Base-by-base conservation (phyloP, 2,329 filamentous ascomycete genomes). In the Hypoxylon sp. region DNA sequence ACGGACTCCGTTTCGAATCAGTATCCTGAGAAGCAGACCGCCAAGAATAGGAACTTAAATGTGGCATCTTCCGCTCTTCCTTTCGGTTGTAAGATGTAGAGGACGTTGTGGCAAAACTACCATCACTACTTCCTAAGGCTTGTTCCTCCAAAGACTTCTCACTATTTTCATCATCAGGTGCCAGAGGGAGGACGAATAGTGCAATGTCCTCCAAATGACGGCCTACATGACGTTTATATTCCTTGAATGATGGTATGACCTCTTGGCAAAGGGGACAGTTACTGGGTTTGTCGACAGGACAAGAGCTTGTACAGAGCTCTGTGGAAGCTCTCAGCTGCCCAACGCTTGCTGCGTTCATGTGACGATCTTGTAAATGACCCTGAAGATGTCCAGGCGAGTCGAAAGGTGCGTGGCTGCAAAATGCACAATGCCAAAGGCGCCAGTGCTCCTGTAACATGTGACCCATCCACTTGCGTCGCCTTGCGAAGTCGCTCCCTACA, bases 141-240 rank as follows among this genome's bases (percentile, higher is more conserved):
- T 19, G n/a, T n/a, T n/a, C n/a, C n/a, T n/a, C n/a, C n/a, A n/a
- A n/a, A n/a, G n/a, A n/a, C n/a, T n/a, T n/a, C n/a, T n/a, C n/a
- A n/a, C n/a, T n/a, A n/a, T 9, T 26, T 22, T 26, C 44, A n/a
- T 48, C 44, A 48, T 48, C 19, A 26, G n/a, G 8, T 9, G n/a
- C 14, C n/a, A 6, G n/a, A 8, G 44, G 44, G 6, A 48, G 44
- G 13, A 48, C 44, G 19, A 48, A 48, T 19, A 48, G 14, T 48
- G 44, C 44, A n/a, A 26, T 48, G 10, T 48, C 22, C 13, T 48
- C 44, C 44, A 48, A 26, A 10, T 48, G 44, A n/a, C 44, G 44
- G 24, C 44, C 44, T 5, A 48, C 44, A 9, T 48, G 44, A 6
- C 44, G 44, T 26, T 24, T 48, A 9, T 48, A 48, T 8, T 48